Percentiles rank a stretch among this genome's conserved stretches.
Conservation (phyloP, 352 stramenopile species). For the Phytophthora fragariae region DNA sequence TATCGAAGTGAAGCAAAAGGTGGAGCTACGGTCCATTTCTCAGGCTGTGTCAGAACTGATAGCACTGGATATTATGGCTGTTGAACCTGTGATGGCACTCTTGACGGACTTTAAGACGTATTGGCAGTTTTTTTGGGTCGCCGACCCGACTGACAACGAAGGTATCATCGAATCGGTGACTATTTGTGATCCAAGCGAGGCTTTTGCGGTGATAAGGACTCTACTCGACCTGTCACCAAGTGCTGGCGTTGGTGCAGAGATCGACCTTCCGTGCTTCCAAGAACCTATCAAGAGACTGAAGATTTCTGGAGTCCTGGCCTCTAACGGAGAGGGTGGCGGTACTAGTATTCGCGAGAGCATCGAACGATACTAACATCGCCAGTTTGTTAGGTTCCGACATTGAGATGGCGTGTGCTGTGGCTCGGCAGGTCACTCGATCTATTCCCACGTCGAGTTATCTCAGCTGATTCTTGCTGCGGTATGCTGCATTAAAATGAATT, state of each 20-base stretch:
- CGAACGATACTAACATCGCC: slow-evolving; percentile 45
- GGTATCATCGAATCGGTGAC: slow-evolving; percentile 20
- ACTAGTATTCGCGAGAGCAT: slow-evolving; percentile 32
- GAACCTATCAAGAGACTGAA: slow-evolving; percentile 39
- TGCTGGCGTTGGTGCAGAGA: slow-evolving; percentile 20
- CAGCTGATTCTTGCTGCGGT: too few species aligned
- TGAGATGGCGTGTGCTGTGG: too few species aligned
- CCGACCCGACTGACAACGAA: slow-evolving; percentile 10
- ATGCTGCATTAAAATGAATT: too few species aligned
- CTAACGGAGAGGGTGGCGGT: slow-evolving; percentile 24
- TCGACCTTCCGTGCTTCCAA: slow-evolving; percentile 36
- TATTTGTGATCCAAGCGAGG: slow-evolving; percentile 27
- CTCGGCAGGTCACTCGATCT: too few species aligned
- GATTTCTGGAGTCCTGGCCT: slow-evolving; percentile 21
- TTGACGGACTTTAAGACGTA: slow-evolving; percentile 35
- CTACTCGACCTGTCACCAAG: slow-evolving; percentile 13
- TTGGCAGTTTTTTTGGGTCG: slow-evolving; percentile 37
- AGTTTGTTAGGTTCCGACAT: slow-evolving; percentile 5
- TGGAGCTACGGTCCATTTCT: slow-evolving; percentile 20
- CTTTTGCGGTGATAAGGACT: slow-evolving; percentile 36
- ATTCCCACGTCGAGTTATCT: too few species aligned
- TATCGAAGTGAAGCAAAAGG: slow-evolving; percentile 36
- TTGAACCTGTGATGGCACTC: slow-evolving; percentile 34
- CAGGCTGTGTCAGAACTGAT: slow-evolving; percentile 32
- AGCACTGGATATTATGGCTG: slow-evolving; percentile 29